Evolutionary conservation across 495 filamentous ascomycete species (phyloP).

Genomic region (Aspergillus funiculosus): DNA sequence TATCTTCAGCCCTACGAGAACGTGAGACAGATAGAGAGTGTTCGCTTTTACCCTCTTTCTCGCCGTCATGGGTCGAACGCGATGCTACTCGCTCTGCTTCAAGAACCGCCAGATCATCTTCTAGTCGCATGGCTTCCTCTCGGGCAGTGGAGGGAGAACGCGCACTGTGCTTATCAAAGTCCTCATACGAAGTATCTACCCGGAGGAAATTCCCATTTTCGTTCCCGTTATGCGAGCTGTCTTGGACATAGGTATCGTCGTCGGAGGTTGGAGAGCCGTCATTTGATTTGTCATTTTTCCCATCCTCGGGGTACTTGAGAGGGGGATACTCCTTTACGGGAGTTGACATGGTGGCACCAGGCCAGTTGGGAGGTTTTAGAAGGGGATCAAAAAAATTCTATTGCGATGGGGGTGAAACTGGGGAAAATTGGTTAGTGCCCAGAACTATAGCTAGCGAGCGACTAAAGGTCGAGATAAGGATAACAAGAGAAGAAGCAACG

Average conservation of each 20-base stretch:
- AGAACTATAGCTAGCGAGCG: too few relatives aligned
- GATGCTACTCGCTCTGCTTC: conserved; percentile 74
- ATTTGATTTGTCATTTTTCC: conserved; percentile 17
- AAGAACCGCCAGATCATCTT: conserved; percentile 79
- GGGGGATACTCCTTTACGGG: conserved; percentile 41
- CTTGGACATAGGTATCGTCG: conserved; percentile 33
- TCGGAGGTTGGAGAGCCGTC: conserved; percentile 35
- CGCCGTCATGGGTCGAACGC: conserved; percentile 43
- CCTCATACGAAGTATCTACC: conserved; percentile 32
- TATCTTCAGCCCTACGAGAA: conserved; percentile 47
- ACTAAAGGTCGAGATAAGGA: background rate
- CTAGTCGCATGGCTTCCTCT: conserved; percentile 66
- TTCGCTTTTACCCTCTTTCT: conserved; percentile 32
- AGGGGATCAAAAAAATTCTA: background rate
- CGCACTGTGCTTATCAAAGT: conserved; percentile 21
- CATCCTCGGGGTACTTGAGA: conserved; percentile 21
- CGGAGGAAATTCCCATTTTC: conserved; percentile 26
- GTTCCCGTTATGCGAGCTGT: conserved; percentile 21
- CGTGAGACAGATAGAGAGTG: conserved; percentile 46
- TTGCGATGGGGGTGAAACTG: background rate
- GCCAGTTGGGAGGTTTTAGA: conserved; percentile 17
- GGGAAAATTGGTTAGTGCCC: background rate
- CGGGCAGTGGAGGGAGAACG: conserved; percentile 49
- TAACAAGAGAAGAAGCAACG: background rate
- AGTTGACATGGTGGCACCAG: conserved; percentile 48